A percentile compares a stretch with the other conserved stretches of the same genome.
These are phyloP conservation scores for Aspergillus sp. DNA, from an alignment of 2,329 filamentous ascomycete species.

Conservation along the genomic window DNA sequence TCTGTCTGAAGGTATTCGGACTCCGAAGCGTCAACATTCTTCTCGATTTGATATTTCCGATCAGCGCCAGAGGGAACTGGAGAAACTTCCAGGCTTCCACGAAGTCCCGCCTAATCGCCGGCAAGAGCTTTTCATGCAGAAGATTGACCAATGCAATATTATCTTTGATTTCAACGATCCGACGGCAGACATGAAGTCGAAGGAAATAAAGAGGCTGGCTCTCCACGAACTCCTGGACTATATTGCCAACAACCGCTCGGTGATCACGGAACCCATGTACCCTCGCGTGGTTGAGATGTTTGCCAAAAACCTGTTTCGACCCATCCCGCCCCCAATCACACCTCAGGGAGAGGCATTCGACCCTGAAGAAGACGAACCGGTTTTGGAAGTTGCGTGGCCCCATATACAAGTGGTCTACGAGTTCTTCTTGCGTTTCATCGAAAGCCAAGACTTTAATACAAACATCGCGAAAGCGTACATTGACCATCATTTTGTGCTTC, in stretches of 20 bases:
- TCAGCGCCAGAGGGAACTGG: slow-evolving; percentile 82
- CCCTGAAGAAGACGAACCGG: slow-evolving; percentile 96
- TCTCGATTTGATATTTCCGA: slow-evolving; percentile 98
- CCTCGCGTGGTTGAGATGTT: slow-evolving; percentile 99
- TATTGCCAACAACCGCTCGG: slow-evolving; percentile 96
- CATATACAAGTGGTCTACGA: slow-evolving; percentile 99
- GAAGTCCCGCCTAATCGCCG: slow-evolving; percentile 93
- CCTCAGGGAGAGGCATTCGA: slow-evolving; percentile 98
- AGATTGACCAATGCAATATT: slow-evolving; percentile 99
- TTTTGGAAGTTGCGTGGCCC: slow-evolving; percentile 97
- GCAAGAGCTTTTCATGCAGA: slow-evolving; percentile 98
- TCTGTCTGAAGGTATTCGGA: slow-evolving; percentile 91
- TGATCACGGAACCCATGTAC: slow-evolving; percentile 99
- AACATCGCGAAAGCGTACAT: slow-evolving; percentile 99
- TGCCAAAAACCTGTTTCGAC: slow-evolving; percentile 95
- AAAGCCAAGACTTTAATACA: slow-evolving; percentile 99
- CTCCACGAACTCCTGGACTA: slow-evolving; percentile 97
- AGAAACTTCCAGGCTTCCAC: slow-evolving; percentile 97
- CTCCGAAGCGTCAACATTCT: slow-evolving; percentile 94
- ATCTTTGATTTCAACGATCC: slow-evolving; percentile 99
- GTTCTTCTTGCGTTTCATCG: slow-evolving; percentile 98
- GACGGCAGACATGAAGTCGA: slow-evolving; percentile 98
- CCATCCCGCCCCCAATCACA: slow-evolving; percentile 95
- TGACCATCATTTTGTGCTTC: slow-evolving; percentile 95
- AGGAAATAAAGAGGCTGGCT: slow-evolving; percentile 97